Evolutionary conservation across 2,329 filamentous ascomycete species (phyloP).

Genomic region (Colletotrichum musicola): DNA sequence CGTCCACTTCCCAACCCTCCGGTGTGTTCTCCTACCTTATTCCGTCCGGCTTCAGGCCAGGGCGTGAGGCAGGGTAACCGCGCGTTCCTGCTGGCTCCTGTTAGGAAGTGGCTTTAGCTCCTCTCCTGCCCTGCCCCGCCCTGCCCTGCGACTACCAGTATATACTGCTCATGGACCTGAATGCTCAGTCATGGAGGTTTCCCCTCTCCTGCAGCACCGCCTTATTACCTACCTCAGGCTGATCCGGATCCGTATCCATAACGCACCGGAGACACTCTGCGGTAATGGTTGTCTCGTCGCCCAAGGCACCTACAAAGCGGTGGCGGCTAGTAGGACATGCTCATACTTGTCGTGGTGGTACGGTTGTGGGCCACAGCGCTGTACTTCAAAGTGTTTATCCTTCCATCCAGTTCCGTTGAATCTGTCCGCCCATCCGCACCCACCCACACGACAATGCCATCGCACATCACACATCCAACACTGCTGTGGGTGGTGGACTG

Average conservation of each 20-base stretch:
- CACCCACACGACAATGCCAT: background rate
- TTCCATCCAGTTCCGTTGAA: background rate
- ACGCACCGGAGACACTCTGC: no score
- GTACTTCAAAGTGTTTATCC: background rate
- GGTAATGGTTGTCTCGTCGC: no score
- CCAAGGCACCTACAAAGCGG: background rate
- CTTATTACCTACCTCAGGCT: background rate
- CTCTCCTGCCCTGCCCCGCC: background rate
- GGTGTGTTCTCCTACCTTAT: no score
- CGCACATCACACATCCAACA: background rate
- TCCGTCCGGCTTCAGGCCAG: no score
- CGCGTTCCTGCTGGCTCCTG: slow-evolving; percentile 2
- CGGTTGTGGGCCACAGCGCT: no score
- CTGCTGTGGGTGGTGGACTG: no score
- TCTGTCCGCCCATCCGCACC: background rate
- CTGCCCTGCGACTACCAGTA: background rate
- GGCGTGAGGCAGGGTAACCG: background rate
- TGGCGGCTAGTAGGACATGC: no score
- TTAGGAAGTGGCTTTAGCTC: slow-evolving; percentile 7
- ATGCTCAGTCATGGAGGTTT: no score
- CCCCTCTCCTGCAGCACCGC: background rate
- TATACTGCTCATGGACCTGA: no score
- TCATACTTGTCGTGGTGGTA: no score
- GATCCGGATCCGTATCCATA: no score
- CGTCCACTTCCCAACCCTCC: background rate